Conservation (phyloP, 805 yeast genomes). For the Yamadazyma paraphyllophila region DNA sequence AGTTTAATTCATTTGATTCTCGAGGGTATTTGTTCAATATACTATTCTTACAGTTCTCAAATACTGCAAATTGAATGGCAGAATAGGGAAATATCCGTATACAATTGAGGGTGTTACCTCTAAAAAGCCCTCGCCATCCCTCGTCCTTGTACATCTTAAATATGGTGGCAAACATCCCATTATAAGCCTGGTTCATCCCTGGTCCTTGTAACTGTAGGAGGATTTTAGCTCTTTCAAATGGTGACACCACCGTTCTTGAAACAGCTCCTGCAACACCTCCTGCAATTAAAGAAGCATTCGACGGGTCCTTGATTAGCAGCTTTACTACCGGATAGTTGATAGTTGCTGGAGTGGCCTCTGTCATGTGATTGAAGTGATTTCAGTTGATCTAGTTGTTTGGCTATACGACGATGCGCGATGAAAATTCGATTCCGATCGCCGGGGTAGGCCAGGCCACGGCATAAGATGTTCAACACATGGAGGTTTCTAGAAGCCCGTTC, state of each 20-base stretch:
- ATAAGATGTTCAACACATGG: too few species aligned
- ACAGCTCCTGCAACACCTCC: constrained; percentile 80
- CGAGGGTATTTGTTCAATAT: constrained; percentile 21
- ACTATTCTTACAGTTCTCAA: constrained; percentile 56
- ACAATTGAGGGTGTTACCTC: constrained; percentile 92
- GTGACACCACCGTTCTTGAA: constrained; percentile 89
- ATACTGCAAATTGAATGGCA: constrained; percentile 90
- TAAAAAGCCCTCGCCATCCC: constrained; percentile 84
- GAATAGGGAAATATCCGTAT: constrained; percentile 88
- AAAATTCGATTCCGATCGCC: background rate
- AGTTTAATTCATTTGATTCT: constrained; percentile 38
- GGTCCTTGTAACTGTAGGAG: constrained; percentile 83
- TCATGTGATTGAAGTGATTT: too few species aligned
- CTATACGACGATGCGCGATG: background rate
- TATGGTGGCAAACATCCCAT: constrained; percentile 77
- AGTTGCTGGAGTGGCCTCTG: background rate
- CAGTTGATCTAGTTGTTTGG: background rate
- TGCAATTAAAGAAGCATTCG: constrained; percentile 61
- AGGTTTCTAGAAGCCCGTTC: too few species aligned
- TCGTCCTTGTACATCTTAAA: constrained; percentile 81
- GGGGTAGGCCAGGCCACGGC: too few species aligned
- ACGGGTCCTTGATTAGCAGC: constrained; percentile 39
- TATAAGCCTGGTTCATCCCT: constrained; percentile 46
- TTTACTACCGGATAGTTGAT: background rate
- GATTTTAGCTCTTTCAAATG: constrained; percentile 92